A percentile compares a stretch with the other conserved stretches of the same genome.
Conservation (phyloP, 1,284 basidiomycete species). For the Marasmius tenuissimus region DNA sequence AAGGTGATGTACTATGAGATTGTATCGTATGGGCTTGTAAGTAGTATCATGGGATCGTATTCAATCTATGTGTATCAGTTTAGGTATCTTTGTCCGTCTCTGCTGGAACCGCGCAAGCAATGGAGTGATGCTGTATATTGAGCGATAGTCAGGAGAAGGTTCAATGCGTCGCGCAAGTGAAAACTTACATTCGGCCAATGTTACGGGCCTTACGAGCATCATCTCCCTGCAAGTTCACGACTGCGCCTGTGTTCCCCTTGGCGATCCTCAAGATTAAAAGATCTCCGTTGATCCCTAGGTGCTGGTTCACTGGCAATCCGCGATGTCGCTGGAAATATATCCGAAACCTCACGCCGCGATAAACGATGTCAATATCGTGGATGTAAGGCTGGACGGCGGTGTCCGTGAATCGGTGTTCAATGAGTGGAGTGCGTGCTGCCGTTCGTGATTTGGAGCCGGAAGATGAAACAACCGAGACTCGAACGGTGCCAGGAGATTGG, state of each 20-base stretch:
- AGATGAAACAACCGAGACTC: not conserved
- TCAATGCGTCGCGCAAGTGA: not conserved
- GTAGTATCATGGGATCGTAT: too few species aligned
- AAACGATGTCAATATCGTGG: slow-evolving; percentile 2
- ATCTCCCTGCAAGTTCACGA: not conserved
- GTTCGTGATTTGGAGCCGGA: not conserved
- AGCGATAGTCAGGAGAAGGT: too few species aligned
- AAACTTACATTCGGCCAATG: not conserved
- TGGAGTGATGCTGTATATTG: too few species aligned
- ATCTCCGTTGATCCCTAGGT: not conserved
- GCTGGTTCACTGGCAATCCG: not conserved
- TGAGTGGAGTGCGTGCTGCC: not conserved
- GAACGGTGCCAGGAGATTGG: not conserved
- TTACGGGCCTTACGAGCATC: not conserved
- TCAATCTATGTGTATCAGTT: too few species aligned
- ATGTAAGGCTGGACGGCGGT: slow-evolving; percentile 1
- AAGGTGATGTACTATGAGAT: too few species aligned
- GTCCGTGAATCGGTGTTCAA: not conserved
- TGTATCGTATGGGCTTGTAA: too few species aligned
- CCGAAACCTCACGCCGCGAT: not conserved
- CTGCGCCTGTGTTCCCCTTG: not conserved
- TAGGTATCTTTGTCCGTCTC: too few species aligned
- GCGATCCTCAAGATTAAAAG: slow-evolving; percentile 1
- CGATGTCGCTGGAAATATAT: slow-evolving; percentile 3
- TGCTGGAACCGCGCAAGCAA: too few species aligned